These are phyloP conservation scores for Raphanus hybrid DNA, from an alignment of 441 rosid genomes.

Conservation along the genomic window DNA sequence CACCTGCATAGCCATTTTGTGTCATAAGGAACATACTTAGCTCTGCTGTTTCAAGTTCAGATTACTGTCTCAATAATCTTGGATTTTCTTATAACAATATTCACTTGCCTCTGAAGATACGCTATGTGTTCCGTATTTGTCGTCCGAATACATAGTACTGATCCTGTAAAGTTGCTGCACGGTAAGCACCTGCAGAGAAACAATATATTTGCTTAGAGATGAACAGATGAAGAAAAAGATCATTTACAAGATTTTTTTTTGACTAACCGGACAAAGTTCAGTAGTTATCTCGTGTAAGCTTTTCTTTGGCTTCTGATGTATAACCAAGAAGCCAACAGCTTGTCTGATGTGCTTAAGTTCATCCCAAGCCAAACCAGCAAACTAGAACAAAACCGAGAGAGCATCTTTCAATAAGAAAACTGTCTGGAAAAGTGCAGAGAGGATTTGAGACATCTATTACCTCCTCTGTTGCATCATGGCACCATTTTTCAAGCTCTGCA, in stretches of 20 bases:
- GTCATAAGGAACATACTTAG: constrained; percentile 15
- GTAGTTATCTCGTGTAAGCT: constrained; percentile 65
- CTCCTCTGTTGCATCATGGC: constrained; percentile 58
- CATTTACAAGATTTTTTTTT: not conserved
- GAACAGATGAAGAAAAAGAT: constrained; percentile 15
- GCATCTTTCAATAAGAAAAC: constrained; percentile 17
- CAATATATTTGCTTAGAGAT: constrained; percentile 6
- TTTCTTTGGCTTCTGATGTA: constrained; percentile 80
- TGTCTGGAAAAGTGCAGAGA: not conserved
- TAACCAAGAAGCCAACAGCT: constrained; percentile 93
- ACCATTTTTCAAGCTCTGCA: constrained; percentile 60
- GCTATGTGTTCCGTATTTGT: constrained; percentile 72
- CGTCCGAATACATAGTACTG: constrained; percentile 76
- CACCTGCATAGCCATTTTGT: constrained; percentile 48
- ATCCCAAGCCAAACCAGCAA: constrained; percentile 84
- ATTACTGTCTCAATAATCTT: not conserved
- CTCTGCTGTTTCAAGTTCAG: not conserved
- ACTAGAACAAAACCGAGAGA: constrained; percentile 46
- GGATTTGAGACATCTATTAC: constrained; percentile 37
- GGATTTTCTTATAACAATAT: constrained; percentile 9
- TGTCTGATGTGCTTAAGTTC: constrained; percentile 94
- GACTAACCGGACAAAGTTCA: constrained; percentile 71
- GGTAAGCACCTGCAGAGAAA: constrained; percentile 62
- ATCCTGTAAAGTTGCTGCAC: constrained; percentile 67
- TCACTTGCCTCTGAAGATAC: constrained; percentile 65